A percentile compares a stretch with the other conserved stretches of the same genome.
Evolutionary conservation across 1,284 basidiomycete species (phyloP).

Genomic region (Papiliotrema flavescens): DNA sequence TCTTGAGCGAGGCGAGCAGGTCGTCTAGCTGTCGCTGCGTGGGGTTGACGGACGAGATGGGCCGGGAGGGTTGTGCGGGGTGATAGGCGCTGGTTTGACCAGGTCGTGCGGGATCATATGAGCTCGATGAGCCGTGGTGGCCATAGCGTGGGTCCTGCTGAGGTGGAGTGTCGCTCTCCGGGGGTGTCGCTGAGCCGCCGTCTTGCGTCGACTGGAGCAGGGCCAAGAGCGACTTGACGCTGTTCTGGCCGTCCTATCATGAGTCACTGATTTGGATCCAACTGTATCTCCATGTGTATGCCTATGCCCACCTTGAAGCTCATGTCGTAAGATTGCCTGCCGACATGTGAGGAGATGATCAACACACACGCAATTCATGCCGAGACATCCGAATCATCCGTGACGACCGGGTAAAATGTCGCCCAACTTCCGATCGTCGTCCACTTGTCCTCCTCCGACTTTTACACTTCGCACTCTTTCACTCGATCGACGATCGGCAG

Average conservation of each 20-base stretch:
- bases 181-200: neutral
- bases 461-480: neutral
- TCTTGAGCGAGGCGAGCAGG: slow-evolving; percentile 26
- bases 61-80: neutral
- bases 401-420: too few species aligned
- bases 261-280: too few species aligned
- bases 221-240: slow-evolving; percentile 36
- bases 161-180: slow-evolving; percentile 1
- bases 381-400: too few species aligned
- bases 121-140: neutral
- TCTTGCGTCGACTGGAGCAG: slow-evolving; percentile 36
- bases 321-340: too few species aligned
- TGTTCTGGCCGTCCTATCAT: slow-evolving; percentile 14
- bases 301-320: too few species aligned
- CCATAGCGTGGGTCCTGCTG: neutral
- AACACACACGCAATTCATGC: too few species aligned
- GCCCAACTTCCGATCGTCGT: too few species aligned
- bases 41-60: slow-evolving; percentile 14
- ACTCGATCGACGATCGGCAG: too few species aligned
- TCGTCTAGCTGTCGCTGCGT: slow-evolving; percentile 28
- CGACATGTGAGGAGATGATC: too few species aligned
- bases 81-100: neutral
- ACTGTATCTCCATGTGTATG: too few species aligned
- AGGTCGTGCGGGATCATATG: neutral
- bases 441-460: neutral